phyloP scores from a whole-genome alignment of 2,329 filamentous ascomycete species.

The Alternaria brassicicola region DNA sequence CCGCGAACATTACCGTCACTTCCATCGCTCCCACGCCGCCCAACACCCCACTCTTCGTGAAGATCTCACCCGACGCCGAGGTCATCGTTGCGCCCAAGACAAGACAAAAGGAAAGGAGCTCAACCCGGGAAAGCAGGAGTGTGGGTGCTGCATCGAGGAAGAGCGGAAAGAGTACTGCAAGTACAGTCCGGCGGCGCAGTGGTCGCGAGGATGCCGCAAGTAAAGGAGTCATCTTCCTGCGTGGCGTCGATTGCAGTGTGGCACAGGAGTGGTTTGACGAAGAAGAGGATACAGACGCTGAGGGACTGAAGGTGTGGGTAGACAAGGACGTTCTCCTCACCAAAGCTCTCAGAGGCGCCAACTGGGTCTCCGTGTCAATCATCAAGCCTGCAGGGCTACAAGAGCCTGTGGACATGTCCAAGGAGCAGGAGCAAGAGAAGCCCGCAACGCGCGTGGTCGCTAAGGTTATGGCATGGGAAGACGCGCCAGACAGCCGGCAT shows the following conservation, averaged over 20 bases:
- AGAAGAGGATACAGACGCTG: slow-evolving; percentile 55
- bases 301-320: slow-evolving; percentile 78
- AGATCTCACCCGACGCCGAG: slow-evolving; percentile 91
- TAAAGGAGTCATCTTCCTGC: slow-evolving; percentile 72
- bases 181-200: slow-evolving; percentile 68
- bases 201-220: slow-evolving; percentile 68
- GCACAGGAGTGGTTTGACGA: slow-evolving; percentile 80
- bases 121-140: slow-evolving; percentile 76
- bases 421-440: slow-evolving; percentile 65
- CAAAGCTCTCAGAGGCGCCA: slow-evolving; percentile 75
- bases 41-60: slow-evolving; percentile 77
- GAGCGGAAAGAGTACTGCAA: slow-evolving; percentile 75
- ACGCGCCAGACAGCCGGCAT: slow-evolving; percentile 82
- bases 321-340: slow-evolving; percentile 76
- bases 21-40: slow-evolving; percentile 78
- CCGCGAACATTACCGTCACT: slow-evolving; percentile 85
- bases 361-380: slow-evolving; percentile 83
- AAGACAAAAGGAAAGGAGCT: slow-evolving; percentile 70
- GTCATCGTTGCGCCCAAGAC: slow-evolving; percentile 97
- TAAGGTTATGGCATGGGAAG: slow-evolving; percentile 77
- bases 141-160: slow-evolving; percentile 79
- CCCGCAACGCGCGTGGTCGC: slow-evolving; percentile 75
- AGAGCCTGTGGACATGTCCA: slow-evolving; percentile 72
- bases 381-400: slow-evolving; percentile 80
- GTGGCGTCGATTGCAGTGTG: slow-evolving; percentile 74